Evolutionary conservation across 2,329 filamentous ascomycete species (phyloP), one percentile per base, ranked within the genome.

Genomic region (Capronia americana): DNA sequence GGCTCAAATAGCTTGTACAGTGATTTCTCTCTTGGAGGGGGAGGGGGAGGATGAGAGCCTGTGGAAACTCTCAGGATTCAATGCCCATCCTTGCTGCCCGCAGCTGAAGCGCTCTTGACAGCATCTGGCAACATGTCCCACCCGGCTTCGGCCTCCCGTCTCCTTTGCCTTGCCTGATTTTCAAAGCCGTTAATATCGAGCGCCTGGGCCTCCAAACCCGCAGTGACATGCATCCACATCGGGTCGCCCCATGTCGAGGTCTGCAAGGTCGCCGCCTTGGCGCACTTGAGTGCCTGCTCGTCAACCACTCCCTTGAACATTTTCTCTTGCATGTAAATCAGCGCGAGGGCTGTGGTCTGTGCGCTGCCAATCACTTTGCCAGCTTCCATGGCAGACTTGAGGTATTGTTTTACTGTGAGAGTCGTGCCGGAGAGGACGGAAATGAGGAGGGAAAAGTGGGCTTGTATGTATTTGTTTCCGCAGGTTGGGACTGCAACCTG

Each of bases 271-370:
- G 88, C 90, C 0, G 91, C 90, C 69, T 86, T 85, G 4, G 90
- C 89, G 74, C 90, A 91, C 79, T 93, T 93, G 66, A 92, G 84
- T 0, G 90, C 90, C 76, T 93, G 91, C 65, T 91, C 90, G 57
- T 92, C 92, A 3, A 96, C 87, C 14, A 93, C 90, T 66, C 90
- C 90, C 54, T 90, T 89, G 77, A 93, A 97, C 74, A 97, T 90
- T 59, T 88, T 87, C 74, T 86, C 88, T 60, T 91, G 90, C 90
- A 97, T 96, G 70, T 95, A 89, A 71, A 89, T 93, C 66, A 97
- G 86, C 5, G 90, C 89, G 70, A 97, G 90, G 56, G 89, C 89
- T n/a, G 93, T 85, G 61, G 93, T 90, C 70, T 96, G 91, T 32
- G 87, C 87, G 75, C 97, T 97, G 62, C 84, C 83, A 8, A 90